Base-by-base conservation (phyloP, 257 asterid species). In the Solanum medicagineum region DNA sequence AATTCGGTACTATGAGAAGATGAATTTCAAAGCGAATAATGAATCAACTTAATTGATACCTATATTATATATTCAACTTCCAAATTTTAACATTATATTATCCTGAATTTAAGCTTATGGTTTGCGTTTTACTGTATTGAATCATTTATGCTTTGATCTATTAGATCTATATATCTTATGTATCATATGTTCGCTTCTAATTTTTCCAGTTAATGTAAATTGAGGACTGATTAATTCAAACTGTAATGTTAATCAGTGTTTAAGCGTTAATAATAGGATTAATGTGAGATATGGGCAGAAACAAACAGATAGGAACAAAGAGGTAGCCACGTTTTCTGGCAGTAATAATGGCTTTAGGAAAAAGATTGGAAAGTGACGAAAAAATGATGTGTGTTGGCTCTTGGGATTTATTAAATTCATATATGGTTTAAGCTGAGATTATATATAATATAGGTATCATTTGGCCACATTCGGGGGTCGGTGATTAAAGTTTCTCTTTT, bases 1-100 rank as follows among this genome's bases (percentile, higher is more conserved):
- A 45, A 95, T 96, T 87, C 91, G 94, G 92, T 95, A 92, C 80
- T 96, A 90, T 36, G 98, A 94, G 95, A 96, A 92, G 90, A 93
- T 95, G 98, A 91, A 93, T 63, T 96, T 84, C 92, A 92, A 89
- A 56, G 89, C 92, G 70, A 90, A 81, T 74, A 90, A 81, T 86
- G 92, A 91, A 85, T 88, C 84, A 90, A 66, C 81, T 32, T 83
- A 56, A 83, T 83, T 56, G 69, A 84, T 65, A 0, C 6, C 42
- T 36, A 59, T 59, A 59, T 59, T 36, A 47, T n/a, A 68, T 20
- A 53, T 84, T 79, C 65, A 79, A 53, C 70, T 69, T 49, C 42
- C 29, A 32, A 53, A 70, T 68, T 74, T 70, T 84, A 55, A 84
- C 53, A 69, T 69, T 42, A 13, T 57, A 81, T 40, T 42, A 42